Percentiles rank a stretch among this genome's conserved stretches.
phyloP scores from a whole-genome alignment of 2,329 filamentous ascomycete genomes.

The Sordariomycetes sp. region DNA sequence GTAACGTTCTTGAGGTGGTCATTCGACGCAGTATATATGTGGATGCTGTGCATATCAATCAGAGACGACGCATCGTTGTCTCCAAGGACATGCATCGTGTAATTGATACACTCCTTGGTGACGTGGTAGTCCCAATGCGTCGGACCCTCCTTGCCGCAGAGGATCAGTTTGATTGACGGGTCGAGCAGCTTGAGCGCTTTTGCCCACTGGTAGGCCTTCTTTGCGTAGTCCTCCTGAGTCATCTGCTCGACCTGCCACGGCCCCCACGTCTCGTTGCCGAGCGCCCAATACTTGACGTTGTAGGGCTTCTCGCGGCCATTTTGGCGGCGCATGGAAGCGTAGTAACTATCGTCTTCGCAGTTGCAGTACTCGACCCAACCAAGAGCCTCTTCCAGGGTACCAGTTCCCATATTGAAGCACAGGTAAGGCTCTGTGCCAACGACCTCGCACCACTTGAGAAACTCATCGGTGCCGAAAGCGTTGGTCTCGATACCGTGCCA shows the following conservation, averaged over 20 bases:
- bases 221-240: conserved; percentile 61
- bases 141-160: conserved; percentile 64
- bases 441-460: conserved; percentile 69
- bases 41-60: conserved; percentile 76
- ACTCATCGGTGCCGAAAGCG: conserved; percentile 78
- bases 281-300: conserved; percentile 71
- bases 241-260: conserved; percentile 59
- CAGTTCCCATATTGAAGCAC: conserved; percentile 74
- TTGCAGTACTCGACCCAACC: conserved; percentile 82
- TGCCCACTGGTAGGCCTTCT: conserved; percentile 61
- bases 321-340: conserved; percentile 68
- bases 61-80: conserved; percentile 24
- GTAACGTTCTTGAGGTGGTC: conserved; percentile 34
- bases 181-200: conserved; percentile 66
- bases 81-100: conserved; percentile 21
- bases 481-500: conserved; percentile 73
- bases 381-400: conserved; percentile 18
- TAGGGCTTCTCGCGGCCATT: conserved; percentile 72
- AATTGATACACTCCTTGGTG: conserved; percentile 55
- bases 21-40: conserved; percentile 61
- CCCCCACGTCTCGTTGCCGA: conserved; percentile 68
- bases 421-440: conserved; percentile 72
- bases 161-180: conserved; percentile 58
- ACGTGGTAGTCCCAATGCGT: conserved; percentile 66
- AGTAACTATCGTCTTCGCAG: conserved; percentile 66